These are phyloP conservation scores for Boletus sp. DNA, from an alignment of 768 basidiomycete genomes.

Conservation along the genomic window DNA sequence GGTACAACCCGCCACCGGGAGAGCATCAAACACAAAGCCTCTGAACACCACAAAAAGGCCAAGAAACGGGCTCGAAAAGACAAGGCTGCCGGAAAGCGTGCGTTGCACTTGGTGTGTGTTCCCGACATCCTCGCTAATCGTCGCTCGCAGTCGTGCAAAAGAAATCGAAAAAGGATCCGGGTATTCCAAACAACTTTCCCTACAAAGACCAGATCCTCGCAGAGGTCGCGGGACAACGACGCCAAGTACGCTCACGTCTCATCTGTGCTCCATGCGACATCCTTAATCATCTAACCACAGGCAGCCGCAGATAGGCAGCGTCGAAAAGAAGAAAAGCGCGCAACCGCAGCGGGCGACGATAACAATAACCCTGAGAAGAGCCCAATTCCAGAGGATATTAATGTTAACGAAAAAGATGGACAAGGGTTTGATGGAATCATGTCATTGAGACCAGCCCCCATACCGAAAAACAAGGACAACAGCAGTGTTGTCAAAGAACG, in stretches of 20 bases:
- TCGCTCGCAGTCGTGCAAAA: slow-evolving; percentile 37
- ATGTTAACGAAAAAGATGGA: slow-evolving; percentile 28
- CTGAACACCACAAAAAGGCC: slow-evolving; percentile 74
- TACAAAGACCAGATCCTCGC: slow-evolving; percentile 94
- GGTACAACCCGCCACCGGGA: slow-evolving; percentile 67
- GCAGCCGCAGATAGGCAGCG: slow-evolving; percentile 73
- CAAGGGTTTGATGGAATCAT: slow-evolving; percentile 39
- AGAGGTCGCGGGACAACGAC: slow-evolving; percentile 79
- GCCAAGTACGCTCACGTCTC: slow-evolving; percentile 44
- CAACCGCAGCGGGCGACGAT: slow-evolving; percentile 31
- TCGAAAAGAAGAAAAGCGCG: slow-evolving; percentile 63
- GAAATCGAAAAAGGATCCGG: slow-evolving; percentile 69
- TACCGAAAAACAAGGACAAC: background rate
- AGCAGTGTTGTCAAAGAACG: background rate
- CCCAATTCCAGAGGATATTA: slow-evolving; percentile 28
- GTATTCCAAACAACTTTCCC: slow-evolving; percentile 90
- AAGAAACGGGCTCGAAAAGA: slow-evolving; percentile 69
- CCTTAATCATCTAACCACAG: slow-evolving; percentile 35
- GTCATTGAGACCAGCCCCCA: slow-evolving; percentile 15
- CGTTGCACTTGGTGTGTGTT: background rate
- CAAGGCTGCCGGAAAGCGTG: slow-evolving; percentile 86
- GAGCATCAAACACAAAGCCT: slow-evolving; percentile 70
- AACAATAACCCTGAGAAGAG: slow-evolving; percentile 24
- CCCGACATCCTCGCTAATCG: background rate
- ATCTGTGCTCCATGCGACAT: background rate